These are phyloP conservation scores for Aureobasidium sp. DNA, from an alignment of 2,329 filamentous ascomycete species.

Conservation along the genomic window DNA sequence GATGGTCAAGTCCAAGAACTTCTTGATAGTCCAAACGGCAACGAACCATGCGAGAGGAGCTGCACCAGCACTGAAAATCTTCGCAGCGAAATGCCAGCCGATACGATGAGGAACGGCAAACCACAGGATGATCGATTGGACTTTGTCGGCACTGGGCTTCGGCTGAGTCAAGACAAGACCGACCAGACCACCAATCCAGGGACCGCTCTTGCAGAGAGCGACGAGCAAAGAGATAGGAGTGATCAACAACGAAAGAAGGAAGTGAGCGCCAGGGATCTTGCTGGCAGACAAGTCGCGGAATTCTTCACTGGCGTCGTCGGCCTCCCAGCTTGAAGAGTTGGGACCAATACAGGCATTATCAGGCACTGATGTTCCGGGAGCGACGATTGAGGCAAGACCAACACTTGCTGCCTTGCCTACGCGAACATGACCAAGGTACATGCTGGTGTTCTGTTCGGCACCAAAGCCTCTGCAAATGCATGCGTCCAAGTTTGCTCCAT, in stretches of 20 bases:
- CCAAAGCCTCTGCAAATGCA: constrained; percentile 46
- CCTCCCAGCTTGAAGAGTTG: constrained; percentile 51
- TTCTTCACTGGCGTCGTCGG: constrained; percentile 36
- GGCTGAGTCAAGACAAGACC: constrained; percentile 38
- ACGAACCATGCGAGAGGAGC: constrained; percentile 39
- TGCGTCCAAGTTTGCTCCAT: constrained; percentile 39
- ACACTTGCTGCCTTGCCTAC: constrained; percentile 42
- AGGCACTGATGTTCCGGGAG: constrained; percentile 41
- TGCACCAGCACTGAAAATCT: constrained; percentile 32
- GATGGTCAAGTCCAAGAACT: constrained; percentile 31
- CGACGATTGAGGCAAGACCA: constrained; percentile 41
- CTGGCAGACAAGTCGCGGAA: constrained; percentile 37
- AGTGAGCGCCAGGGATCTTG: constrained; percentile 36
- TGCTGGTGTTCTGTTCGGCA: constrained; percentile 48
- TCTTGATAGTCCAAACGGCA: constrained; percentile 34
- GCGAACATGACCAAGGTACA: constrained; percentile 46
- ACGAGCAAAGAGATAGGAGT: constrained; percentile 34
- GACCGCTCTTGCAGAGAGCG: constrained; percentile 36
- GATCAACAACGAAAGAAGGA: constrained; percentile 36
- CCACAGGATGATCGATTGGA: constrained; percentile 40
- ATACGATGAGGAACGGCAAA: constrained; percentile 40
- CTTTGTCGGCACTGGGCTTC: constrained; percentile 23
- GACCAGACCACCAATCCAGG: constrained; percentile 32
- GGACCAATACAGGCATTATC: constrained; percentile 45
- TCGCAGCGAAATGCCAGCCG: constrained; percentile 42